Percentiles rank a stretch among this genome's conserved stretches.
Evolutionary conservation across 306 rosid genomes (phyloP).

Genomic region (Trifolium fragiferum): DNA sequence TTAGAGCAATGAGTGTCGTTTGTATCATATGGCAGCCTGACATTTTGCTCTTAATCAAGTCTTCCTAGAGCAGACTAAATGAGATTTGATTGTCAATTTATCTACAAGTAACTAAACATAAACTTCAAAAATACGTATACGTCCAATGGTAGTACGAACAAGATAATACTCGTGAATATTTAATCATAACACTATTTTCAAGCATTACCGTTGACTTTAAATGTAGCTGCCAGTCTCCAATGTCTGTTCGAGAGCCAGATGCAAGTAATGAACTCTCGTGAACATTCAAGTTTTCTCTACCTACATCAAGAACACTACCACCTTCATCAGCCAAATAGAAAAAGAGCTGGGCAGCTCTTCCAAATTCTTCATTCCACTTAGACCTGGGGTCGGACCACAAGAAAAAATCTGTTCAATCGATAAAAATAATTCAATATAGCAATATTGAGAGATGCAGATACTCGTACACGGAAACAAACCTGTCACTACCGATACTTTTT

Average conservation of each 20-base stretch:
- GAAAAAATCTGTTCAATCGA: constrained; percentile 26
- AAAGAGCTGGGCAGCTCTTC: constrained; percentile 67
- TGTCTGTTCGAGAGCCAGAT: constrained; percentile 75
- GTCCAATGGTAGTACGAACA: constrained; percentile 2
- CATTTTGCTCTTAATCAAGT: not conserved
- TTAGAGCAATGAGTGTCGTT: not conserved
- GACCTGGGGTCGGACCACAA: constrained; percentile 62
- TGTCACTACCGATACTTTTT: constrained; percentile 6
- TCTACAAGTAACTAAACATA: constrained; percentile 24
- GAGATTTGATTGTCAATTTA: not conserved
- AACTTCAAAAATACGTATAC: not conserved
- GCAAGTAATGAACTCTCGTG: constrained; percentile 66
- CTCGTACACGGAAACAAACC: constrained; percentile 17
- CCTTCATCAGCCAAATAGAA: constrained; percentile 96
- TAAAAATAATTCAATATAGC: not conserved
- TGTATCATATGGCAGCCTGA: not conserved
- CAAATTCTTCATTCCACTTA: constrained; percentile 52
- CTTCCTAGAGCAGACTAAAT: not conserved
- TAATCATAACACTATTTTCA: constrained; percentile 20
- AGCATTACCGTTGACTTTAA: constrained; percentile 80
- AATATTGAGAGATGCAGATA: constrained; percentile 16
- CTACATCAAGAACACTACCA: constrained; percentile 61
- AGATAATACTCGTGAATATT: constrained; percentile 22
- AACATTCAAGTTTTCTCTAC: constrained; percentile 54
- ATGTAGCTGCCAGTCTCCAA: constrained; percentile 97